phyloP scores from a whole-genome alignment of 371 early-diverging fungal species.

The Dichotomocladium elegans region DNA sequence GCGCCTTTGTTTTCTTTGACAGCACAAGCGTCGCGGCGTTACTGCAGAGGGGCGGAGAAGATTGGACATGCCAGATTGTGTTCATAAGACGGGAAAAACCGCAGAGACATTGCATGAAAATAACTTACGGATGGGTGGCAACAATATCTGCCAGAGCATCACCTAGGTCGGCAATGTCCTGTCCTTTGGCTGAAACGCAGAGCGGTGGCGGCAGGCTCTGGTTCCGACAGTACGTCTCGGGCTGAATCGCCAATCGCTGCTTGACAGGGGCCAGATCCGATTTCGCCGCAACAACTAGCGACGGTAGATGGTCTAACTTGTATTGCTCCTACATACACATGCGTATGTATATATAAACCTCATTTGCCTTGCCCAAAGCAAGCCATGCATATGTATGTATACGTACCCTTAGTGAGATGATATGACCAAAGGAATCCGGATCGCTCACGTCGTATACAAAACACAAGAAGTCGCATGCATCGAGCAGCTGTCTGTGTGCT shows the following conservation, averaged over 20 bases:
- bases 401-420: slow-evolving; percentile 76
- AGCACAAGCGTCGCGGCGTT: slow-evolving; percentile 33
- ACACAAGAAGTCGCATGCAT: slow-evolving; percentile 86
- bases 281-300: slow-evolving; percentile 91
- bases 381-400: no score
- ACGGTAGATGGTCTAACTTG: slow-evolving; percentile 79
- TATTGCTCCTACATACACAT: slow-evolving; percentile 83
- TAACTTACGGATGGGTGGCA: slow-evolving; percentile 84
- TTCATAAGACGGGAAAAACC: not conserved
- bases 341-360: no score
- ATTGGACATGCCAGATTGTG: no score
- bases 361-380: no score
- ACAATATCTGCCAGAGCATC: slow-evolving; percentile 79
- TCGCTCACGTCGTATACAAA: slow-evolving; percentile 95
- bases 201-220: slow-evolving; percentile 83
- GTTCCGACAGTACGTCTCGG: slow-evolving; percentile 88
- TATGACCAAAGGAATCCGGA: slow-evolving; percentile 88
- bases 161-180: slow-evolving; percentile 84
- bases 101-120: not conserved
- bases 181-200: slow-evolving; percentile 81
- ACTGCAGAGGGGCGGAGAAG: no score
- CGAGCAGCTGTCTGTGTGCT: slow-evolving; percentile 76
- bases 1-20: slow-evolving; percentile 34
- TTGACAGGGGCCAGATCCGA: slow-evolving; percentile 88
- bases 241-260: slow-evolving; percentile 78